Base-by-base conservation (phyloP, 2,329 filamentous ascomycete species). In the Aureobasidium lini region DNA sequence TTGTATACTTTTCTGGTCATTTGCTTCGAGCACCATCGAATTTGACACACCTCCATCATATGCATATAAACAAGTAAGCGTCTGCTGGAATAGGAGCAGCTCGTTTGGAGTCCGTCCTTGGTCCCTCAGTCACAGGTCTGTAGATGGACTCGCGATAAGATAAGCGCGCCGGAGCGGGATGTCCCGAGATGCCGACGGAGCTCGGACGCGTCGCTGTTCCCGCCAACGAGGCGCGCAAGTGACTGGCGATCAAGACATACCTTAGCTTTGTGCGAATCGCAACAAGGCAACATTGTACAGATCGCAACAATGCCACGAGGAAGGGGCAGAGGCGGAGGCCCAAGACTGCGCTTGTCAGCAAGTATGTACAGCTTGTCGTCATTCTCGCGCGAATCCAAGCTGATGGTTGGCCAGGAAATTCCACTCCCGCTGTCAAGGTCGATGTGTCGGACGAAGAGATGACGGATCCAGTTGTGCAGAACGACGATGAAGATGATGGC, bases 401-500 rank as follows among this genome's bases (percentile, higher is more conserved):
- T 56, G 11, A 54, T 18, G 9, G n/a, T 34, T 34, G 23, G 5
- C 4, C 53, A 68, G 66, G 65, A 61, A 66, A 66, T 15, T 64
- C 67, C 6, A 67, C 62, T 52, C 65, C 66, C 9, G 60, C 62
- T 57, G 43, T 61, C 9, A 61, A 66, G 34, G 53, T 63, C 16
- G 68, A 70, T 36, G 62, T 60, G 42, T 65, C 65, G 6, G 69
- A 71, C 57, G 65, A 69, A 48, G 68, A 70, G 40, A 70, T 70
- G 68, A 36, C 44, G 3, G 36, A 40, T 6, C 43, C 46, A 18
- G 6, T 53, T 36, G 47, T 31, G 23, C 47, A 53, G 39, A 48
- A 52, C n/a, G 53, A 59, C 34, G 47, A 54, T 11, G 65, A 84
- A 77, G 53, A 81, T 76, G 60, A 78, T 77, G 69, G 85, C 84